A percentile compares a stretch with the other conserved stretches of the same genome.
These are phyloP conservation scores for Sisymbrium altissimum DNA, from an alignment of 345 rosid species.

Conservation along the genomic window DNA sequence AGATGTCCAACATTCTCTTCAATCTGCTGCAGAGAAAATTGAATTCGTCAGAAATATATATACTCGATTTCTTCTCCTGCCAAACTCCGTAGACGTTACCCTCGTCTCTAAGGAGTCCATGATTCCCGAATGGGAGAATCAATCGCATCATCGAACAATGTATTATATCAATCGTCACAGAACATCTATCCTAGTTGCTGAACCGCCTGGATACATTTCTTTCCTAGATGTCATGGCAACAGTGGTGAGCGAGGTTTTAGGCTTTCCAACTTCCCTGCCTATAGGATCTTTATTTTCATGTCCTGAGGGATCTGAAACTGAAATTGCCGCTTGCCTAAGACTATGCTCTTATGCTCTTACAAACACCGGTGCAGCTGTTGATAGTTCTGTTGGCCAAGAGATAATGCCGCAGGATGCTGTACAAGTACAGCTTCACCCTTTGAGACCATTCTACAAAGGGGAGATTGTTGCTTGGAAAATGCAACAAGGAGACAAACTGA, in stretches of 20 bases:
- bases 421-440: slow-evolving; percentile 85
- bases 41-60: slow-evolving; percentile 68
- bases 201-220: slow-evolving; percentile 75
- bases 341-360: slow-evolving; percentile 57
- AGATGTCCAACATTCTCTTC: slow-evolving; percentile 47
- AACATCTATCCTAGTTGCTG: slow-evolving; percentile 65
- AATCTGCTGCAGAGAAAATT: slow-evolving; percentile 55
- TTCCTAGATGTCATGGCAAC: slow-evolving; percentile 70
- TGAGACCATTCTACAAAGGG: slow-evolving; percentile 90
- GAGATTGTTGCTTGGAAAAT: slow-evolving; percentile 89
- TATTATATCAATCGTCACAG: slow-evolving; percentile 55
- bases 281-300: slow-evolving; percentile 68
- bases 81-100: slow-evolving; percentile 62
- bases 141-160: slow-evolving; percentile 57
- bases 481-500: slow-evolving; percentile 75
- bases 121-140: slow-evolving; percentile 63
- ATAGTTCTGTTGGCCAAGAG: slow-evolving; percentile 62
- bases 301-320: slow-evolving; percentile 77
- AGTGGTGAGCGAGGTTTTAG: slow-evolving; percentile 77
- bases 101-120: slow-evolving; percentile 48
- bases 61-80: slow-evolving; percentile 72
- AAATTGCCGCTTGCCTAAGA: slow-evolving; percentile 50
- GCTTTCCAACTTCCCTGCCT: slow-evolving; percentile 67
- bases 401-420: slow-evolving; percentile 76
- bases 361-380: slow-evolving; percentile 38